These are phyloP conservation scores for Mycena sp. DNA, from an alignment of 1,284 basidiomycete species.

Conservation along the genomic window DNA sequence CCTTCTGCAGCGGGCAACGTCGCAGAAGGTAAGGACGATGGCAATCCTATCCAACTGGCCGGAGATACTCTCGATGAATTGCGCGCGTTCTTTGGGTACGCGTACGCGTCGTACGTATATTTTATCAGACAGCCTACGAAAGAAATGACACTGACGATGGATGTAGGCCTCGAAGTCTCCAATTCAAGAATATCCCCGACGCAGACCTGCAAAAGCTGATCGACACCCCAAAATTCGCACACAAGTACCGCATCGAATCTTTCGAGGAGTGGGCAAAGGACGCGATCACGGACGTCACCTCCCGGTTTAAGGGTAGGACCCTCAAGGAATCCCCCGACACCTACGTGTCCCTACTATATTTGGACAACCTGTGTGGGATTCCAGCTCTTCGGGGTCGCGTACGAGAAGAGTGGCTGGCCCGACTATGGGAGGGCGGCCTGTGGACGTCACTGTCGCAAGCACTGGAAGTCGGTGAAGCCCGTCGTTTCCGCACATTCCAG, in stretches of 20 bases:
- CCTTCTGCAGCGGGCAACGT: neutral
- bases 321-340: neutral
- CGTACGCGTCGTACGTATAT: too few species aligned
- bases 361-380: too few species aligned
- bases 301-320: too few species aligned
- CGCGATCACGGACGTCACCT: neutral
- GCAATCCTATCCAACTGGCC: neutral
- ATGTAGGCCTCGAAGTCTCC: neutral
- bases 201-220: neutral
- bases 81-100: neutral
- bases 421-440: neutral
- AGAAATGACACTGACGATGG: too few species aligned
- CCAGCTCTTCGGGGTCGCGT: too few species aligned
- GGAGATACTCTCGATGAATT: neutral
- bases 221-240: neutral
- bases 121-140: too few species aligned
- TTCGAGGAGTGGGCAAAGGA: conserved; percentile 6
- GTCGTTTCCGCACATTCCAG: neutral
- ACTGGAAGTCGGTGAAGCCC: neutral
- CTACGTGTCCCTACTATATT: neutral
- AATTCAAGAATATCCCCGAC: neutral
- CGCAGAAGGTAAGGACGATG: neutral
- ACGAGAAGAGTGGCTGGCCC: neutral
- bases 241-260: conserved; percentile 9
- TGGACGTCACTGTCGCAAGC: neutral